Evolutionary conservation across 2,329 filamentous ascomycete species (phyloP), one percentile per base, ranked within the genome.

Genomic region (Fusarium napiforme): DNA sequence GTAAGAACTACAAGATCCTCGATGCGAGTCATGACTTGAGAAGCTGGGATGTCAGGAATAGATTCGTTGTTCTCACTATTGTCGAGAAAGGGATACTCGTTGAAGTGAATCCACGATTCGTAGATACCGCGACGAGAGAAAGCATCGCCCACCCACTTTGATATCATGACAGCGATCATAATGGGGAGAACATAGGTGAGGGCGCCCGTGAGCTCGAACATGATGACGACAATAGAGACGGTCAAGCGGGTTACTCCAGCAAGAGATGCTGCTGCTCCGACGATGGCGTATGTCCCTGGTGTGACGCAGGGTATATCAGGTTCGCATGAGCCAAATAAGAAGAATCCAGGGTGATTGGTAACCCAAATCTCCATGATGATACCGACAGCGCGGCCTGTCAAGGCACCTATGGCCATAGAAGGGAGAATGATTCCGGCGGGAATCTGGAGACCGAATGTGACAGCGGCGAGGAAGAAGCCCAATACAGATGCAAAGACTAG

Each of bases 151-250:
- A 97, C 94, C 96, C 96, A 99, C 84, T 99, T 99, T 71, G 93
- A 93, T 49, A 98, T 88, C 95, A 99, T 97, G 79, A 99, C 96
- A 47, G 95, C 95, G 73, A 99, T 93, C 96, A 99, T 99, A 82
- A 98, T 99, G 61, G 96, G 96, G 12, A 99, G 90, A 55, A 99
- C 96, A 80, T 98, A 98, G 2, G 95, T 97, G 34, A 99, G 88
- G 3, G 96, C 96, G 59, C 96, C 96, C 0, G 96, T 99, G 63
- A 99, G 91, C 85, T 99, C 96, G 79, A 99, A 99, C 93, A 98
- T 98, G 84, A 99, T 99, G 78, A 98, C 96, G 9, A 99, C 96
- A 75, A 99, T 98, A 18, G 95, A 98, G 16, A 98, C 95, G 1
- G 96, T 99, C 91, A 99, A 97, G 75, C 96, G 91, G 23, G 96